A percentile compares a stretch with the other conserved stretches of the same genome.
Conservation (phyloP, 1,284 basidiomycete species). For the Microbotryum violaceum region DNA sequence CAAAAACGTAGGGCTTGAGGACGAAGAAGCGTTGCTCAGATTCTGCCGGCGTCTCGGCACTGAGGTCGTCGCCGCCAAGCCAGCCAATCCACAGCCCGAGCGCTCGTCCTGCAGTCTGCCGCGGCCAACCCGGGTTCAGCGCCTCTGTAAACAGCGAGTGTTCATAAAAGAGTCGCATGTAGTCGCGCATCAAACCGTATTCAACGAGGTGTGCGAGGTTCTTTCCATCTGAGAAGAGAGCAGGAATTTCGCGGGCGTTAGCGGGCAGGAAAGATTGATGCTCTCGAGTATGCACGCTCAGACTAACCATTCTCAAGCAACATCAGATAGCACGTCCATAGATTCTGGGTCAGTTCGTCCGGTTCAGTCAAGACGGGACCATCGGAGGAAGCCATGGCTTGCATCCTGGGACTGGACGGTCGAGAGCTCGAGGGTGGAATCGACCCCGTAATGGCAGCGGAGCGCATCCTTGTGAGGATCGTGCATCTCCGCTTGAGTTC, state of each 20-base stretch:
- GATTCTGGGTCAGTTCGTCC: slow-evolving; percentile 37
- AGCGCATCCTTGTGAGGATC: slow-evolving; percentile 22
- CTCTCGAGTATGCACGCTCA: not conserved
- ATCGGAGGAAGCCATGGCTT: slow-evolving; percentile 17
- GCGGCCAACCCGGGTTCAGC: slow-evolving; percentile 42
- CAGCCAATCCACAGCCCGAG: slow-evolving; percentile 31
- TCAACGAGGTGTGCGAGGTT: slow-evolving; percentile 41
- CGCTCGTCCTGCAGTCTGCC: slow-evolving; percentile 37
- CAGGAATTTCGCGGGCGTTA: not conserved
- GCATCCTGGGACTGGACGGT: slow-evolving; percentile 24
- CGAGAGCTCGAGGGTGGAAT: slow-evolving; percentile 20
- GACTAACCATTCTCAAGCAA: slow-evolving; percentile 45
- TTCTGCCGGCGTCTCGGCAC: slow-evolving; percentile 41
- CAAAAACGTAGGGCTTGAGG: slow-evolving; percentile 49
- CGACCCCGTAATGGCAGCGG: slow-evolving; percentile 4
- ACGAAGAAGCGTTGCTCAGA: slow-evolving; percentile 49
- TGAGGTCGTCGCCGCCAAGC: slow-evolving; percentile 32
- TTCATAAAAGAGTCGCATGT: slow-evolving; percentile 40
- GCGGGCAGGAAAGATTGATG: not conserved
- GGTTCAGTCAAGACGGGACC: slow-evolving; percentile 17
- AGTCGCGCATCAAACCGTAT: slow-evolving; percentile 39
- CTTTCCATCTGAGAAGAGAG: slow-evolving; percentile 37
- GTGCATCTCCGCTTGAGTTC: slow-evolving; percentile 29
- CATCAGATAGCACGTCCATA: slow-evolving; percentile 45
- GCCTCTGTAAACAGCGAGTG: slow-evolving; percentile 41